Conservation (phyloP, 352 stramenopile species). For the Pythium aphanidermatum region DNA sequence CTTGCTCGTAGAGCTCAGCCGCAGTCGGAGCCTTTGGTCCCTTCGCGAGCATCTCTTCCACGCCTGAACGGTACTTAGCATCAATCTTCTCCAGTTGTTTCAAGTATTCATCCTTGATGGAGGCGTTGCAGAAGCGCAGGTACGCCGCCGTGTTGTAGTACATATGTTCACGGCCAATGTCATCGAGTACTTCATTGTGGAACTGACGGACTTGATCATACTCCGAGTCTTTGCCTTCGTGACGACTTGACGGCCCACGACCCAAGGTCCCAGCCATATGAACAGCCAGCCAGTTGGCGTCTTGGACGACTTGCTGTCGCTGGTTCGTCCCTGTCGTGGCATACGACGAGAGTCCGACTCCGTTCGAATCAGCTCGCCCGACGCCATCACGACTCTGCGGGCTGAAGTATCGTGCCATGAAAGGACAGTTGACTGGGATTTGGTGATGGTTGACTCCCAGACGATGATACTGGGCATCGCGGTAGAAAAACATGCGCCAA, state of each 20-base stretch:
- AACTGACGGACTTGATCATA: slow-evolving; percentile 25
- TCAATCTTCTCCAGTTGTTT: slow-evolving; percentile 22
- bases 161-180: slow-evolving; percentile 10
- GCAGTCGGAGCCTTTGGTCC: slow-evolving; percentile 7
- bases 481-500: slow-evolving; percentile 84
- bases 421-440: slow-evolving; percentile 84
- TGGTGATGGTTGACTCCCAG: slow-evolving; percentile 88
- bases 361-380: slow-evolving; percentile 22
- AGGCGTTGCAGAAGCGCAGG: slow-evolving; percentile 19
- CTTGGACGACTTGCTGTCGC: slow-evolving; percentile 14
- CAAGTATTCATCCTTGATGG: slow-evolving; percentile 19
- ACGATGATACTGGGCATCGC: slow-evolving; percentile 82
- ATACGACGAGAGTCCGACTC: slow-evolving; percentile 15
- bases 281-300: slow-evolving; percentile 18
- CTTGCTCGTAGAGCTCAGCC: slow-evolving; percentile 18
- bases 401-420: slow-evolving; percentile 31
- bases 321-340: background rate
- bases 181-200: slow-evolving; percentile 14
- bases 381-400: slow-evolving; percentile 20
- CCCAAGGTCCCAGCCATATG: slow-evolving; percentile 12
- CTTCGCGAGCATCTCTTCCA: slow-evolving; percentile 14
- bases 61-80: slow-evolving; percentile 15
- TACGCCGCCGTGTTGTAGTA: slow-evolving; percentile 23
- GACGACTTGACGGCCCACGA: slow-evolving; percentile 21
- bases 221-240: slow-evolving; percentile 21